Base-by-base conservation (phyloP, 2,329 filamentous ascomycete genomes). In the Neofusicoccum ribis region DNA sequence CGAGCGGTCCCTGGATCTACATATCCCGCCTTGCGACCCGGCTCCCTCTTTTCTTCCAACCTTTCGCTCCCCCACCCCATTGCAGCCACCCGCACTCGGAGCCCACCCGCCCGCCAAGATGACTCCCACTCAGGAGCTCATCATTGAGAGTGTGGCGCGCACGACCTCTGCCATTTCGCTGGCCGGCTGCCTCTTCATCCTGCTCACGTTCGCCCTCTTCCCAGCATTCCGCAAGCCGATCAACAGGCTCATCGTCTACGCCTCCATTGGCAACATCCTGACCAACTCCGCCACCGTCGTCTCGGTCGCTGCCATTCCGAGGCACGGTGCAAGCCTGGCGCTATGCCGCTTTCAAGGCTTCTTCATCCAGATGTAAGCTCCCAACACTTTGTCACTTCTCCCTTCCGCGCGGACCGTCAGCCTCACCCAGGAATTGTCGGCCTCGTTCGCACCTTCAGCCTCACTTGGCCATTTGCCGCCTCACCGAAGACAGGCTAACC, bases 191-290 rank as follows among this genome's bases (percentile, higher is more conserved):
- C 70, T 88, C 37, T 87, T 93, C 74, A 90, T 93, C 72, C 87
- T 94, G 63, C 70, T 81, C 64, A 93, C 90, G 3, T 95, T 93
- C 72, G 78, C 85, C 36, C 76, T 78, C n/a, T 91, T 89, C 37
- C 84, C 82, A 15, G 83, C 84, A 5, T 95, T 95, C 74, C 90
- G 91, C 72, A 94, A 93, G 73, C 90, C 91, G n/a, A 93, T 95
- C 79, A 95, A 95, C 73, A 85, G 92, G 17, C 83, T 96, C 0
- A 88, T 94, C 9, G 94, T 96, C 76, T 95, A 90, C 74, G 91
- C 92, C 6, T 90, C 90, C 0, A 90, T 91, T 72, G 92, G 91
- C 8, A 96, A 96, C 72, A 83, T 94, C 70, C 82, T 93, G 77
- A 87, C 86, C 67, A 94, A 92, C 74, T 84, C 92, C 17, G 91